Base-by-base conservation (phyloP, 139 green algal genomes). In the Zygnema circumcarinatum region DNA sequence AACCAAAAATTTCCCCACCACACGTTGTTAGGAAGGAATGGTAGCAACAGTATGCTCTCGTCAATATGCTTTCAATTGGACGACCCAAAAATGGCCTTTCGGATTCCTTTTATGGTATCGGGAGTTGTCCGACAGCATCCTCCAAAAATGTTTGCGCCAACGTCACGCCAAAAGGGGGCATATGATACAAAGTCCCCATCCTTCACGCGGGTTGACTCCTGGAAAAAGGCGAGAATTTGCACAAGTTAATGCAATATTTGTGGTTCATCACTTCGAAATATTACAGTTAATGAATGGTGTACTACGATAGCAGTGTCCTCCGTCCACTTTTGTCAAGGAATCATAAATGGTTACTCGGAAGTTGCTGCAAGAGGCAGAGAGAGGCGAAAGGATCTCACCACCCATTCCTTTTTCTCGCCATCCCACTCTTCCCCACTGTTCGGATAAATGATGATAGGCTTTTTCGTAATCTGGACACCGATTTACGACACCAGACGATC, bases 71-170 rank as follows among this genome's bases (percentile, higher is more conserved):
- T n/a, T n/a, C n/a, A n/a, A n/a, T n/a, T n/a, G n/a, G n/a, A 62
- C 47, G 16, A 25, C 16, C 47, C 47, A 62, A 25, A 62, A 7
- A 78, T 3, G 16, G 36, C 74, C 22, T 2, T 38, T 47, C 74
- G 2, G 2, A 86, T 86, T 38, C 79, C 42, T 31, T 31, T 33
- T 33, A 89, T 89, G 47, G 87, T 91, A 76, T 78, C 33, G 16
- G 87, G 87, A 29, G 87, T 91, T 38, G 87, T 91, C 21, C 87
- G 81, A 82, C 87, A 91, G 53, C 87, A 91, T 20, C 87, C 87
- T 29, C 87, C 87, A 1, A 91, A 29, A 40, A 91, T 42, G 20
- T 38, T 85, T 20, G 87, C 87, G 1, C 87, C 87, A 3, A 67
- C 82, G 1, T 52, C 69, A 36, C 38, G 25, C 87, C 87, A 91